Evolutionary conservation across 345 rosid genomes (phyloP), one percentile per base, ranked within the genome.

Genomic region (Eucalyptus polybractea): DNA sequence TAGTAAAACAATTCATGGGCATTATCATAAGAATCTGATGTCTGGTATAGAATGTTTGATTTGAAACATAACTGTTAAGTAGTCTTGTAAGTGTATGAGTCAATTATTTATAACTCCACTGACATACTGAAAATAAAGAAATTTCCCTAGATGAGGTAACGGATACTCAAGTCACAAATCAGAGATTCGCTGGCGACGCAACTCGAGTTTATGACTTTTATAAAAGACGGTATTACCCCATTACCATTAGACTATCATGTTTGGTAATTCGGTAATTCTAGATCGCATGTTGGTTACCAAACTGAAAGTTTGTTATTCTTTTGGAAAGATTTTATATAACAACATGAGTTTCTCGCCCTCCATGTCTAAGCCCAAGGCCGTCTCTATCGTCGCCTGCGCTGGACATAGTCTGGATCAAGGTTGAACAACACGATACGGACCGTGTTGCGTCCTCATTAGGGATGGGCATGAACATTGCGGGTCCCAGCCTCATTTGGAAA

Each of bases 41-140:
- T 72, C 14, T 4, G 3, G 1, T 19, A 37, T 7, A 8, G 3
- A 37, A 72, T 69, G 7, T 4, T 67, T 17, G 12, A 14, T 67
- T 31, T 16, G 6, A 67, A 6, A 17, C 22, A 16, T 5, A 67
- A 31, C 1, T 8, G 3, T 14, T 16, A 16, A 16, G 11, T n/a
- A 0, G 0, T 3, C 2, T 15, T 0, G 1, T 65, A n/a, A 67
- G 2, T 31, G 12, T 8, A 16, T 10, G 0, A 14, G 0, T 5
- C 40, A 0, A 15, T 67, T 33, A 69, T 37, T 3, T 5, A 31
- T 0, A 3, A 10, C 13, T 21, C 6, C 0, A 31, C 2, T 0
- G 19, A 7, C 9, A 7, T 62, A 14, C 2, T 7, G 2, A 5
- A 69, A 69, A 4, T 69, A 2, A 8, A 16, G 2, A 67, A 67